Conservation (phyloP, 1,284 basidiomycete genomes). For the Puccinia hordei region DNA sequence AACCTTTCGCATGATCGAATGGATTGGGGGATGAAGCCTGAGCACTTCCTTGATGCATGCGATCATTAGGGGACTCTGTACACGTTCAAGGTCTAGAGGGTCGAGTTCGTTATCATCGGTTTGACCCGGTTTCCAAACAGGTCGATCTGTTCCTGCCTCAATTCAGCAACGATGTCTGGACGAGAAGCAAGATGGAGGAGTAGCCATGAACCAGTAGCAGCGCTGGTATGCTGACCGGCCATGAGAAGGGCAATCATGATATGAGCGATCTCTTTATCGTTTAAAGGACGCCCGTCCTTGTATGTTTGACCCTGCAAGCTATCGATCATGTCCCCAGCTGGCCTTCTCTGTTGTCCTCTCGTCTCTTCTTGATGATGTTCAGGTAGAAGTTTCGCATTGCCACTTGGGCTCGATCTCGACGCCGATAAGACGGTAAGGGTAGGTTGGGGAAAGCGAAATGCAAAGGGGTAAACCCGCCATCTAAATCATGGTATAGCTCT, state of each 20-base stretch:
- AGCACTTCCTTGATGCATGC: slow-evolving; percentile 68
- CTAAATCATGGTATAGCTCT: slow-evolving; percentile 81
- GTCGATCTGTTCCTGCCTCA: slow-evolving; percentile 87
- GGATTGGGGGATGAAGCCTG: slow-evolving; percentile 78
- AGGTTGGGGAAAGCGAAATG: slow-evolving; percentile 92
- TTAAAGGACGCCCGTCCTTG: slow-evolving; percentile 76
- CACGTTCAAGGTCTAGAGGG: slow-evolving; percentile 81
- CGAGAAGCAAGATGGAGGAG: slow-evolving; percentile 83
- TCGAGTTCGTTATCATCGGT: slow-evolving; percentile 68
- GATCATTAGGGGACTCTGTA: slow-evolving; percentile 78
- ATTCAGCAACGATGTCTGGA: slow-evolving; percentile 72
- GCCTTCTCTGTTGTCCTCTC: slow-evolving; percentile 63
- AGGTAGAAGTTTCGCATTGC: slow-evolving; percentile 95
- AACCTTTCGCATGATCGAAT: slow-evolving; percentile 66
- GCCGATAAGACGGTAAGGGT: slow-evolving; percentile 83
- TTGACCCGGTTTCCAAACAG: slow-evolving; percentile 70
- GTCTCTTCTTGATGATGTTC: slow-evolving; percentile 79
- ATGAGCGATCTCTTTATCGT: slow-evolving; percentile 90
- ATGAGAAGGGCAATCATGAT: slow-evolving; percentile 72
- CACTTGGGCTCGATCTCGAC: slow-evolving; percentile 83
- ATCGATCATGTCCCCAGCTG: slow-evolving; percentile 86
- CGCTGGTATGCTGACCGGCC: slow-evolving; percentile 92
- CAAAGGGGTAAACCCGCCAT: slow-evolving; percentile 66
- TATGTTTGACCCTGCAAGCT: slow-evolving; percentile 84
- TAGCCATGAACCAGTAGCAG: slow-evolving; percentile 88